Percentiles rank a stretch among this genome's conserved stretches.
Evolutionary conservation across 176 grass and related monocot species (phyloP).

Genomic region (Rhynchospora breviuscula): DNA sequence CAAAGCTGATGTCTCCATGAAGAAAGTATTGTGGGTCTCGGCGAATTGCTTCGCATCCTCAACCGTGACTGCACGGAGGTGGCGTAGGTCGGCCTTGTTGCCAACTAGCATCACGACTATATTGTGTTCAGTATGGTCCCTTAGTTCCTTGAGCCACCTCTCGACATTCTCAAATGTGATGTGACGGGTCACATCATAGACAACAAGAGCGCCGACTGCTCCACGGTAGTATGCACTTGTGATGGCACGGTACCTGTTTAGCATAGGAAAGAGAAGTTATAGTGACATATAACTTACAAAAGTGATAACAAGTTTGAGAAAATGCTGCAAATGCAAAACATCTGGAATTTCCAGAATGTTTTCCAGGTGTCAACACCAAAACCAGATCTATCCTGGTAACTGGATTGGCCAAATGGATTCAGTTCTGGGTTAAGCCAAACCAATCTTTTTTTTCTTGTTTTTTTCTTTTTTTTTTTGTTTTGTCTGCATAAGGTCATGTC

Average conservation of each 20-base stretch:
- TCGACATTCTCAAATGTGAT: slow-evolving; percentile 35
- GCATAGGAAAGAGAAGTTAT: background rate
- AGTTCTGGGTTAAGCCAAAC: background rate
- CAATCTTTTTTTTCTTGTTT: background rate
- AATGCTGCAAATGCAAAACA: background rate
- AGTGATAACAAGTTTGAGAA: background rate
- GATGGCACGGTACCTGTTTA: slow-evolving; percentile 37
- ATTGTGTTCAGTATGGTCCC: slow-evolving; percentile 35
- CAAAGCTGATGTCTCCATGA: slow-evolving; percentile 42
- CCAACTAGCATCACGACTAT: slow-evolving; percentile 41
- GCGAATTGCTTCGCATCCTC: slow-evolving; percentile 38
- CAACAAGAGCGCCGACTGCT: slow-evolving; percentile 36
- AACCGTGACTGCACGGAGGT: slow-evolving; percentile 26
- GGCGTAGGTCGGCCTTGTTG: slow-evolving; percentile 38
- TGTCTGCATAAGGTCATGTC: no score
- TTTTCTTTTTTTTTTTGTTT: background rate
- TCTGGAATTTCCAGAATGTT: background rate
- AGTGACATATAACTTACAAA: background rate
- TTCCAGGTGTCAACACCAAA: background rate
- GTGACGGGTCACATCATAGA: slow-evolving; percentile 40
- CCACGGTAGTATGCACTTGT: slow-evolving; percentile 46
- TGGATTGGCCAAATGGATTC: background rate
- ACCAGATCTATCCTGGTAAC: background rate
- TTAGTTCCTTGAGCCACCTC: slow-evolving; percentile 33
- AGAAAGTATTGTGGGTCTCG: slow-evolving; percentile 29